Evolutionary conservation across 495 filamentous ascomycete species (phyloP).

Genomic region (Neurospora sp.): DNA sequence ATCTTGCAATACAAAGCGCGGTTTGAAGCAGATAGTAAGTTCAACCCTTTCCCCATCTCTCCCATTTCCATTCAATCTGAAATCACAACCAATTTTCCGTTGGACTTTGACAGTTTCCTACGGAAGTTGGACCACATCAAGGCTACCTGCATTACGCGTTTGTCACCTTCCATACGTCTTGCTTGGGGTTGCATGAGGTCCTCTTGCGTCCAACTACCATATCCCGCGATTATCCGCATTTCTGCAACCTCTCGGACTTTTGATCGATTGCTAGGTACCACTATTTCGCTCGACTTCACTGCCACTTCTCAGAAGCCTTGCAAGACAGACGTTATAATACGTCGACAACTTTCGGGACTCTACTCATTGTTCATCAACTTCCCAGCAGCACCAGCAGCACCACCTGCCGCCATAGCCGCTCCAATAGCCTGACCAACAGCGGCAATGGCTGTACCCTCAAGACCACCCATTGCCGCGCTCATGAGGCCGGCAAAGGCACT

Average conservation of each 20-base stretch:
- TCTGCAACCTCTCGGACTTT: not conserved
- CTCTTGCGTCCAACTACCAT: not conserved
- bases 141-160: not conserved
- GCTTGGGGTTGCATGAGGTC: too few relatives aligned
- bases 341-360: not conserved
- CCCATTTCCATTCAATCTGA: not conserved
- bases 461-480: not conserved
- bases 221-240: not conserved
- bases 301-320: not conserved
- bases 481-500: not conserved
- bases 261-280: not conserved
- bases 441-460: not conserved
- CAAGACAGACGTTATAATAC: not conserved
- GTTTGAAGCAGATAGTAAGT: too few relatives aligned
- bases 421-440: not conserved
- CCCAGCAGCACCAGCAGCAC: not conserved
- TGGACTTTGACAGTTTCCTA: not conserved
- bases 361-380: not conserved
- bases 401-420: not conserved
- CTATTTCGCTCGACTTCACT: not conserved
- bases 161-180: not conserved
- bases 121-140: not conserved
- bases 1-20: too few relatives aligned
- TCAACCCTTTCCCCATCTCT: not conserved
- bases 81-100: not conserved